A percentile compares a stretch with the other conserved stretches of the same genome.
Evolutionary conservation across 2,329 filamentous ascomycete species (phyloP).

Genomic region (Fusarium luffae): DNA sequence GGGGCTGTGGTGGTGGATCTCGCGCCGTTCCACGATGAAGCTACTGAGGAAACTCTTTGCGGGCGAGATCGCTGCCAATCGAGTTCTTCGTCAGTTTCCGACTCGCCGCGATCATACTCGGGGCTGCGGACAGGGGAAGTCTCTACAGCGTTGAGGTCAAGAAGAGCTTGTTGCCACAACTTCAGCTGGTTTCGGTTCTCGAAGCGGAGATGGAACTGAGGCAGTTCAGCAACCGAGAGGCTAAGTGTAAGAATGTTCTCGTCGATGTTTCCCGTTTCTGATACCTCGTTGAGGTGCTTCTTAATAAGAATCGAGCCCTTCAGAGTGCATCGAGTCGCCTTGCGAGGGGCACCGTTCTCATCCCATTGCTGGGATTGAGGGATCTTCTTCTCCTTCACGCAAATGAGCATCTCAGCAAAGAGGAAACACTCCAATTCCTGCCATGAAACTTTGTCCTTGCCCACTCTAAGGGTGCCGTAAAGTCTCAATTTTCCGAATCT

Average conservation of each 20-base stretch:
- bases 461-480: conserved; percentile 89
- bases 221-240: conserved; percentile 90
- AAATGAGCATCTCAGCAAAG: conserved; percentile 99
- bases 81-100: conserved; percentile 83
- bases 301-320: conserved; percentile 99
- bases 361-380: conserved; percentile 72
- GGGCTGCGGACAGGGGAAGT: conserved; percentile 70
- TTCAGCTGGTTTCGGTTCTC: conserved; percentile 85
- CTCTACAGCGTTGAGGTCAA: conserved; percentile 82
- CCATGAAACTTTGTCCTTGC: conserved; percentile 96
- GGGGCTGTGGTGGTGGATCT: conserved; percentile 88
- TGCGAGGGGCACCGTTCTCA: conserved; percentile 67
- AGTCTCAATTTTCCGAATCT: conserved; percentile 92
- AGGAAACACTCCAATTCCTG: conserved; percentile 97
- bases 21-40: conserved; percentile 82
- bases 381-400: conserved; percentile 95
- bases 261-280: conserved; percentile 75
- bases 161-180: conserved; percentile 86
- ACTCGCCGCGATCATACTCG: conserved; percentile 84
- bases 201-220: conserved; percentile 93
- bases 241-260: conserved; percentile 89
- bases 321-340: conserved; percentile 81
- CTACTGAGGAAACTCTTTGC: conserved; percentile 82
- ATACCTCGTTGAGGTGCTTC: conserved; percentile 92
- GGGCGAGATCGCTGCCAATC: conserved; percentile 76